These are phyloP conservation scores for Vigna trinervia DNA, from an alignment of 306 rosid species.

Conservation along the genomic window DNA sequence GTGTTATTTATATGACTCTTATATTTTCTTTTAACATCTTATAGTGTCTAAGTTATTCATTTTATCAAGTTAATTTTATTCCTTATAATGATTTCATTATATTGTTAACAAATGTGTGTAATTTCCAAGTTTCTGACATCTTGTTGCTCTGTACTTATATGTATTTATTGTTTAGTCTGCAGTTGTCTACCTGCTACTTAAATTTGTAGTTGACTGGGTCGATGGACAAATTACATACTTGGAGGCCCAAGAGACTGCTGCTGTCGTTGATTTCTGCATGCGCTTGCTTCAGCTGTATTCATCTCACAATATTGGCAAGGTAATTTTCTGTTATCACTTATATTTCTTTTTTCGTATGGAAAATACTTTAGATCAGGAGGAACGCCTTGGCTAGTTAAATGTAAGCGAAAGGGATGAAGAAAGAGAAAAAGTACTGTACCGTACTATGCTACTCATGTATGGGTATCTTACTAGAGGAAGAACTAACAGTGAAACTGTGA, in stretches of 20 bases:
- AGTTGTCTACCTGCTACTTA: conserved; percentile 92
- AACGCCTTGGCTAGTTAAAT: conserved; percentile 21
- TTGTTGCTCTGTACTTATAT: conserved; percentile 43
- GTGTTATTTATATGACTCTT: conserved; percentile 28
- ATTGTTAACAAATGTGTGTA: conserved; percentile 8
- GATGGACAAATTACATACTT: conserved; percentile 90
- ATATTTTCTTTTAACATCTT: background rate
- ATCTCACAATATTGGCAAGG: conserved; percentile 96
- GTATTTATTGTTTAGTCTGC: conserved; percentile 71
- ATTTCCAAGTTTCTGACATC: conserved; percentile 26
- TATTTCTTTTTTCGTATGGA: conserved; percentile 26
- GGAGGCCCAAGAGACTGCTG: conserved; percentile 82
- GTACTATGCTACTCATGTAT: no score
- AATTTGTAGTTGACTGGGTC: conserved; percentile 94
- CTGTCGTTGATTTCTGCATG: conserved; percentile 83
- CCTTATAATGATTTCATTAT: conserved; percentile 9
- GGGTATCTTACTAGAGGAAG: no score
- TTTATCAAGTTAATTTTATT: conserved; percentile 15
- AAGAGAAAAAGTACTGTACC: no score
- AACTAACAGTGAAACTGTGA: no score
- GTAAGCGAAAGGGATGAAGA: no score
- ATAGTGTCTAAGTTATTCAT: conserved; percentile 18
- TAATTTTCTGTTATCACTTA: conserved; percentile 43
- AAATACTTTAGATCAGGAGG: conserved; percentile 14
- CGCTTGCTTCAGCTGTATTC: conserved; percentile 91